Evolutionary conservation across 768 basidiomycete genomes (phyloP).

Genomic region (Ramaria sp.): DNA sequence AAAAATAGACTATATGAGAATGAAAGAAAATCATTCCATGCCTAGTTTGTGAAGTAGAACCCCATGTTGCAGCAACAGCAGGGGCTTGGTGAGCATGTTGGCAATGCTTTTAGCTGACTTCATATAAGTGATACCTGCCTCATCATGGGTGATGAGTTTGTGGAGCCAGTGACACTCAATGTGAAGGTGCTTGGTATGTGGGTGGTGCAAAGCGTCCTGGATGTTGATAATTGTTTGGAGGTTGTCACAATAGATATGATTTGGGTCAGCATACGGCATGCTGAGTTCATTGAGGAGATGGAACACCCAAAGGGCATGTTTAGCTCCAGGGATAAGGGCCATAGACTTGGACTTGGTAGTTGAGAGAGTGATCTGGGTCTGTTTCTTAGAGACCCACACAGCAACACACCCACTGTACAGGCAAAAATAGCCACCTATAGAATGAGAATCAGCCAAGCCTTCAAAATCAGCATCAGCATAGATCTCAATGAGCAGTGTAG

Average conservation of each 20-base stretch:
- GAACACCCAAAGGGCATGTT: constrained; percentile 8
- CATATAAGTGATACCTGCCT: constrained; percentile 21
- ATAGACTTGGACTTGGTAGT: constrained; percentile 18
- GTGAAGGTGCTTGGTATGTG: constrained; percentile 32
- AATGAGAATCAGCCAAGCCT: constrained; percentile 12
- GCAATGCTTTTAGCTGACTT: constrained; percentile 25
- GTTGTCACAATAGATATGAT: constrained; percentile 16
- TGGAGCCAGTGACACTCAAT: constrained; percentile 30
- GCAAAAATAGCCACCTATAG: constrained; percentile 15
- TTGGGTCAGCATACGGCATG: constrained; percentile 1
- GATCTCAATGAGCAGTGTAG: neutral
- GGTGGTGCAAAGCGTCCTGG: constrained; percentile 25
- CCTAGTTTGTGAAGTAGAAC: neutral
- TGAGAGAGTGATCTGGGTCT: constrained; percentile 3
- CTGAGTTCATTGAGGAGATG: constrained; percentile 12
- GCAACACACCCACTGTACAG: constrained; percentile 7
- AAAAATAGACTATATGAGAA: no score
- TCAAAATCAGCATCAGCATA: constrained; percentile 17
- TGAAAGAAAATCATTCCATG: no score
- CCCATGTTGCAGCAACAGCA: neutral
- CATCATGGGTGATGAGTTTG: constrained; percentile 19
- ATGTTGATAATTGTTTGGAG: constrained; percentile 16
- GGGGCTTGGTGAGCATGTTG: constrained; percentile 30
- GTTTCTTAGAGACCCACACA: constrained; percentile 7
- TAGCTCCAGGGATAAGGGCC: constrained; percentile 11